Evolutionary conservation across 2,329 filamentous ascomycete species (phyloP).

Genomic region (Albophoma yamanashiensis): DNA sequence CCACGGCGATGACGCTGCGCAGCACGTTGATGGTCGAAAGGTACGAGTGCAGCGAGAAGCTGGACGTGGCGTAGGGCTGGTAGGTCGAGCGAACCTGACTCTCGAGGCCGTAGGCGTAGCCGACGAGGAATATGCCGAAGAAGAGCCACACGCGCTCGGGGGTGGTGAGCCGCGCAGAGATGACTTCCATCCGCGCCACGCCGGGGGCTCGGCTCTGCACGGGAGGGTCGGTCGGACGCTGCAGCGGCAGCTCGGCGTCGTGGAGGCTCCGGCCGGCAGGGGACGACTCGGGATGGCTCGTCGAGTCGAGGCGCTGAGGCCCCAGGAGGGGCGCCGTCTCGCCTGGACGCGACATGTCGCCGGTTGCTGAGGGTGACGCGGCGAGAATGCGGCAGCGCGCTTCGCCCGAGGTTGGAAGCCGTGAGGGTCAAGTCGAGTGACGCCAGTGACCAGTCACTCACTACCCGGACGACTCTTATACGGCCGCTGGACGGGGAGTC

Average conservation of each 20-base stretch:
- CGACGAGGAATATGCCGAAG: conserved; percentile 44
- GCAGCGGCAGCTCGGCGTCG: neutral
- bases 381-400: neutral
- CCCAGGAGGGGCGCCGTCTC: conserved; percentile 1
- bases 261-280: neutral
- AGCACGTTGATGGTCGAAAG: conserved; percentile 49
- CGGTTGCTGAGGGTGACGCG: neutral
- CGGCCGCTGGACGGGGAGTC: neutral
- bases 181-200: conserved; percentile 40
- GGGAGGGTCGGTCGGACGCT: neutral
- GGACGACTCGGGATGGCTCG: neutral
- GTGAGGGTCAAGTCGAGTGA: neutral
- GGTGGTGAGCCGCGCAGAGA: conserved; percentile 33
- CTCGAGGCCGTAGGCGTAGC: conserved; percentile 50
- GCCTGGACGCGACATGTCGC: neutral
- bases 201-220: conserved; percentile 18
- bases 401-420: neutral
- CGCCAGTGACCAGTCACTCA: neutral
- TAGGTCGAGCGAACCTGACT: conserved; percentile 39
- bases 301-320: neutral
- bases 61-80: conserved; percentile 43
- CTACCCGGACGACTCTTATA: neutral
- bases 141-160: conserved; percentile 41
- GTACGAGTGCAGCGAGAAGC: conserved; percentile 41
- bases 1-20: conserved; percentile 47